Base-by-base conservation (phyloP, 2,329 filamentous ascomycete genomes). In the Penicillium sp. region DNA sequence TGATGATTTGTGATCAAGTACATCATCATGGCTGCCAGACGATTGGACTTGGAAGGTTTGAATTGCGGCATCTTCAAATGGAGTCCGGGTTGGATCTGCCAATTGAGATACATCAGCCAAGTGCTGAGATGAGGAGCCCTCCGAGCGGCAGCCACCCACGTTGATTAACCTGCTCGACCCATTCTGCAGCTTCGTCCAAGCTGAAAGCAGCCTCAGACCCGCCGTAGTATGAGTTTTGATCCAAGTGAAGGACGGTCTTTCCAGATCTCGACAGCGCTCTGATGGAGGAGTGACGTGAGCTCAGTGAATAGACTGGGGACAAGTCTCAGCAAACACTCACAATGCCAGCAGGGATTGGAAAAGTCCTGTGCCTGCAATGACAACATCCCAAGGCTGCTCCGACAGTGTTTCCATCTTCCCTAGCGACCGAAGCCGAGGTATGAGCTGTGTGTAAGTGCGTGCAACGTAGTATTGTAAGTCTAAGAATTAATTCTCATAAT, bases 201-300 rank as follows among this genome's bases (percentile, higher is more conserved):
- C 84, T 93, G 57, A 97, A 80, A 2, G 89, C 88, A 53, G 91
- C 90, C 65, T 95, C 89, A 35, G 84, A 68, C 45, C 86, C 87
- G 61, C 91, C 91, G 72, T 97, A 97, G 70, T 88, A 95, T 53
- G 83, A 78, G 72, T 95, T 90, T 54, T 81, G 79, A 66, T 97
- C 91, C 66, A 96, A 75, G 67, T 97, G 91, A 51, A 97, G 80
- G 57, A 96, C 81, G 62, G 88, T 93, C 76, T 95, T 95, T 66
- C 84, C 85, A 53, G 90, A 95, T 64, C 90, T 85, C 58, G 91
- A 97, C 61, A 97, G 79, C 62, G 91, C 86, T 79, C 91, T 97
- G 57, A 54, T n/a, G 4, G 7, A 33, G 62, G 71, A 53, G 51
- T 72, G 69, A 18, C 26, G 27, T 45, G 18, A 45, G 43, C 37